Evolutionary conservation across 1,284 basidiomycete species (phyloP).

Genomic region (Ceratobasidium sp.): DNA sequence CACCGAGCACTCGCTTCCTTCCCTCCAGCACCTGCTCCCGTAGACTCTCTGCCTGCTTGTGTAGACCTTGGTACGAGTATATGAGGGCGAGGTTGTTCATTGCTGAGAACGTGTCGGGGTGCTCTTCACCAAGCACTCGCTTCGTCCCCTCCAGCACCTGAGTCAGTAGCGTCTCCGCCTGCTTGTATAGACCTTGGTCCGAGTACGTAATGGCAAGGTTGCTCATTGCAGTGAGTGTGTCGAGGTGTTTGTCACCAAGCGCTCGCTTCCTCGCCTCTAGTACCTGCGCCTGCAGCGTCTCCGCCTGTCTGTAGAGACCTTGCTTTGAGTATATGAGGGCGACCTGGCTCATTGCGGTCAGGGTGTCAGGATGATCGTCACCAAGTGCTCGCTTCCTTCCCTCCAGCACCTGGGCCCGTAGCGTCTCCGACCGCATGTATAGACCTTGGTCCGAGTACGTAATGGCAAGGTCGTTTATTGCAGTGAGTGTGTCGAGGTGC

Average conservation of each 20-base stretch:
- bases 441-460: slow-evolving; percentile 5
- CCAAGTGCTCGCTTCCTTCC: slow-evolving; percentile 3
- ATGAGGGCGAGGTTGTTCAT: not conserved
- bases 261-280: slow-evolving; percentile 2
- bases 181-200: not conserved
- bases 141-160: not conserved
- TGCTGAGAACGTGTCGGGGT: slow-evolving; percentile 36
- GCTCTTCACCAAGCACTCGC: slow-evolving; percentile 9
- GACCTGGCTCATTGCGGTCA: slow-evolving; percentile 16
- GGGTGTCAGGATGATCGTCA: slow-evolving; percentile 10
- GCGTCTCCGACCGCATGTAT: slow-evolving; percentile 9
- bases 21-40: too few species aligned
- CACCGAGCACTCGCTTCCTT: too few species aligned
- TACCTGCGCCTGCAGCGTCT: slow-evolving; percentile 19
- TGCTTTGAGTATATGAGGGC: slow-evolving; percentile 2
- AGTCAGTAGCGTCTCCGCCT: slow-evolving; percentile 14
- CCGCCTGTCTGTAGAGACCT: slow-evolving; percentile 21
- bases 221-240: slow-evolving; percentile 10
- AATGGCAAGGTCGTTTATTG: slow-evolving; percentile 10
- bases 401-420: slow-evolving; percentile 14
- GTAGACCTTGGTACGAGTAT: not conserved
- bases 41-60: too few species aligned
- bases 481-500: slow-evolving; percentile 16
- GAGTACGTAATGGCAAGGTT: slow-evolving; percentile 25
- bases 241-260: slow-evolving; percentile 34